A percentile compares a stretch with the other conserved stretches of the same genome.
These are phyloP conservation scores for Dendrobium nobile DNA, from an alignment of 106 monocot genomes.

Conservation along the genomic window DNA sequence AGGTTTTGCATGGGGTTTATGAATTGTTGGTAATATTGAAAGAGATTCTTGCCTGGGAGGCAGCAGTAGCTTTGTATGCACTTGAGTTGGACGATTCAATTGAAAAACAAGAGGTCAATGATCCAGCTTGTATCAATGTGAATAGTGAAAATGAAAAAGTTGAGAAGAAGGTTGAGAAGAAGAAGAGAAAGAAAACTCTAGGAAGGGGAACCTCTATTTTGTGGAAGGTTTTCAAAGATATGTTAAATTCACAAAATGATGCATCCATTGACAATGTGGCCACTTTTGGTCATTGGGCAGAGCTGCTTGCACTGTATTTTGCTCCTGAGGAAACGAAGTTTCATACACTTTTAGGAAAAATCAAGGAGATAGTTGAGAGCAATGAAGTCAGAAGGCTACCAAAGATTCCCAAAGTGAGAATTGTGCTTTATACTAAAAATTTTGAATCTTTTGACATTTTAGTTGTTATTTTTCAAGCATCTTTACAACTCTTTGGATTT, in stretches of 20 bases:
- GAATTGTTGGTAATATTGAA: constrained; percentile 46
- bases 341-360: constrained; percentile 33
- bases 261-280: constrained; percentile 16
- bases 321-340: constrained; percentile 51
- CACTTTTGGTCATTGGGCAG: constrained; percentile 31
- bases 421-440: neutral
- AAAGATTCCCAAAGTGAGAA: constrained; percentile 93
- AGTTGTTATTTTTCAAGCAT: neutral
- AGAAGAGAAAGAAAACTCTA: constrained; percentile 73
- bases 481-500: neutral
- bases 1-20: constrained; percentile 34
- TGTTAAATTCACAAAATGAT: constrained; percentile 13
- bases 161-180: constrained; percentile 72
- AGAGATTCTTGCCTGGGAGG: constrained; percentile 79
- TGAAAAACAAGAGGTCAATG: constrained; percentile 36
- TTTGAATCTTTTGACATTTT: neutral
- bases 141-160: constrained; percentile 48
- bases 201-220: constrained; percentile 64
- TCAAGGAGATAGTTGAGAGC: constrained; percentile 93
- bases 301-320: constrained; percentile 39
- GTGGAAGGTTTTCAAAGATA: constrained; percentile 47
- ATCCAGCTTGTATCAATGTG: constrained; percentile 6
- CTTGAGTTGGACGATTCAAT: constrained; percentile 72
- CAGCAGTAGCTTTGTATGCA: constrained; percentile 54
- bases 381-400: constrained; percentile 96